Evolutionary conservation across 78 protist genomes (phyloP).

Genomic region (Parvularia atlantis): DNA sequence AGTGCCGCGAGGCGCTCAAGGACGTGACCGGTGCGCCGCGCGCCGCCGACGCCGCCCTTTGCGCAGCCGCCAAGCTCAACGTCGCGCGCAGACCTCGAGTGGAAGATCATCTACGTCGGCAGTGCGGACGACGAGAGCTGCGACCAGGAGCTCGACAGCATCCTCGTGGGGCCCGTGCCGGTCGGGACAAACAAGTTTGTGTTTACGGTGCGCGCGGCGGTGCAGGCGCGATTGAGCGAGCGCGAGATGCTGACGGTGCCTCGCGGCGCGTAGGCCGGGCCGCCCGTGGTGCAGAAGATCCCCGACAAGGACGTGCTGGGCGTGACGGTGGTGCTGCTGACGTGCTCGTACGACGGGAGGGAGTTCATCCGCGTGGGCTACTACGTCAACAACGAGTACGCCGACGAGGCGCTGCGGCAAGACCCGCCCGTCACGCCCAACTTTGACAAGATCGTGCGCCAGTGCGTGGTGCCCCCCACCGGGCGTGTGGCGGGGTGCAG

Average conservation of each 20-base stretch:
- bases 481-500: too few relatives aligned
- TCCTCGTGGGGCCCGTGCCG: conserved; percentile 62
- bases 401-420: conserved; percentile 10
- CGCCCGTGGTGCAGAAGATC: conserved; percentile 37
- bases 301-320: conserved; percentile 44
- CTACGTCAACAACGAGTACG: conserved; percentile 13
- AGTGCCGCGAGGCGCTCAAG: conserved; percentile 11
- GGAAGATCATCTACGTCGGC: conserved; percentile 62
- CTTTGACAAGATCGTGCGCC: neutral
- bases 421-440: conserved; percentile 4
- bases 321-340: conserved; percentile 48
- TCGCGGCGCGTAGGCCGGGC: conserved; percentile 19
- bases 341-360: conserved; percentile 42
- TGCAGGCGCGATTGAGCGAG: conserved; percentile 18
- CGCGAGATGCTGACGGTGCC: conserved; percentile 50
- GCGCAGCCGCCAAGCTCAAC: too few relatives aligned
- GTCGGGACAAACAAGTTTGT: conserved; percentile 33
- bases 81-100: conserved; percentile 65
- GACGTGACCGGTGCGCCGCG: conserved; percentile 9
- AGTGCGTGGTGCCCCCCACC: too few relatives aligned
- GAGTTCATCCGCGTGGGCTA: conserved; percentile 61
- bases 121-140: conserved; percentile 23
- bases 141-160: conserved; percentile 59
- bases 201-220: conserved; percentile 45
- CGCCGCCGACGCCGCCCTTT: too few relatives aligned